Percentiles rank a stretch among this genome's conserved stretches.
These are phyloP conservation scores for Annulohypoxylon maeteangense DNA, from an alignment of 495 filamentous ascomycete genomes.

Conservation along the genomic window DNA sequence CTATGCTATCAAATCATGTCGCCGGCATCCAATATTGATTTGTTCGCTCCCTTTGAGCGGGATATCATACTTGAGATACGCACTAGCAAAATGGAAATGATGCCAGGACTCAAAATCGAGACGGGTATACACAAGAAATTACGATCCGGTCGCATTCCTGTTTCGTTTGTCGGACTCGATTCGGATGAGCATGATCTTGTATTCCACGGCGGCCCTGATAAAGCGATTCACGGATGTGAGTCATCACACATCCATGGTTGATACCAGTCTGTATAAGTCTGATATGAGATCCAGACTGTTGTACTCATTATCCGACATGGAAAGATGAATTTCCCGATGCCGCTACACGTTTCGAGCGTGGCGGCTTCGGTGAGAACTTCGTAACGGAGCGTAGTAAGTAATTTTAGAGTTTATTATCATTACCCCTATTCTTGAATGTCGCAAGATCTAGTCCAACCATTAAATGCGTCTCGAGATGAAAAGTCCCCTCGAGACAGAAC, in stretches of 20 bases:
- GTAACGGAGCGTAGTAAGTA: conserved; percentile 51
- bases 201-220: conserved; percentile 65
- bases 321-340: conserved; percentile 55
- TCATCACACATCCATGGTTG: not conserved
- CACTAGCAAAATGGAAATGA: conserved; percentile 60
- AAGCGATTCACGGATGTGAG: conserved; percentile 67
- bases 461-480: not conserved
- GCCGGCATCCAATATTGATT: conserved; percentile 43
- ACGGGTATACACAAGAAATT: conserved; percentile 64
- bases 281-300: conserved; percentile 53
- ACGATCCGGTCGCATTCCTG: conserved; percentile 52
- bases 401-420: not conserved
- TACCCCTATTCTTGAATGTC: conserved; percentile 13
- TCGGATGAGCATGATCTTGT: conserved; percentile 67
- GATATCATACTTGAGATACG: conserved; percentile 65
- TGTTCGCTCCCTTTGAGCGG: conserved; percentile 53
- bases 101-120: conserved; percentile 54
- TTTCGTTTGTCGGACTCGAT: conserved; percentile 58
- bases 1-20: conserved; percentile 30
- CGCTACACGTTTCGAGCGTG: conserved; percentile 56
- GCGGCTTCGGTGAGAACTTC: conserved; percentile 69
- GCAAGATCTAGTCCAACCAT: not conserved
- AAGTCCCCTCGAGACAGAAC: too few relatives aligned
- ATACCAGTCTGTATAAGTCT: conserved; percentile 5
- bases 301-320: conserved; percentile 64